These are phyloP conservation scores for Aspergillus coremiiformis DNA, from an alignment of 495 filamentous ascomycete species.

Conservation along the genomic window DNA sequence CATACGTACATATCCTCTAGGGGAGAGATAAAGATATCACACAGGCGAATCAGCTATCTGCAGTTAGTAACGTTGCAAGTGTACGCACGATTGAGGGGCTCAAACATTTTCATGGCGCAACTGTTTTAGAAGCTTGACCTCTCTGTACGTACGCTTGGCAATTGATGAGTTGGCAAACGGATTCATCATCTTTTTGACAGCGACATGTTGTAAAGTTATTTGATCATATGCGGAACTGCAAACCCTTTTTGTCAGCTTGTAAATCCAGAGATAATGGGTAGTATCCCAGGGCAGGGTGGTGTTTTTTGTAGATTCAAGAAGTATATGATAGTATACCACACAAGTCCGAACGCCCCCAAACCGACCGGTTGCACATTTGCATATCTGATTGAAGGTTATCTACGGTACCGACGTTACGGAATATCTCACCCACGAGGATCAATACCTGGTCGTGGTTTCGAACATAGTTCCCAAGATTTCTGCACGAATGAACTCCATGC, in stretches of 20 bases:
- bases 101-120: constrained; percentile 89
- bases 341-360: constrained; percentile 95
- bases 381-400: constrained; percentile 54
- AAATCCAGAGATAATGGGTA: neutral
- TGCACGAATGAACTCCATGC: constrained; percentile 82
- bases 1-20: constrained; percentile 86
- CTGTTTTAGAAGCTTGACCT: constrained; percentile 95
- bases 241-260: neutral
- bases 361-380: constrained; percentile 96
- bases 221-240: constrained; percentile 94
- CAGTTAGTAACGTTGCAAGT: constrained; percentile 11
- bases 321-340: constrained; percentile 60
- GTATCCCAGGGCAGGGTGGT: no score
- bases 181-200: constrained; percentile 99
- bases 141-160: constrained; percentile 92
- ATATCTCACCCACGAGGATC: neutral
- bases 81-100: neutral
- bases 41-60: constrained; percentile 83
- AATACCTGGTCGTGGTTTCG: constrained; percentile 95
- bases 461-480: constrained; percentile 99
- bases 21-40: constrained; percentile 98
- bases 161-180: constrained; percentile 94
- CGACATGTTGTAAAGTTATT: constrained; percentile 86
- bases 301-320: neutral
- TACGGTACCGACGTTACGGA: neutral